Conservation (phyloP, 2,329 filamentous ascomycete species). For the Didymellaceae sp. region DNA sequence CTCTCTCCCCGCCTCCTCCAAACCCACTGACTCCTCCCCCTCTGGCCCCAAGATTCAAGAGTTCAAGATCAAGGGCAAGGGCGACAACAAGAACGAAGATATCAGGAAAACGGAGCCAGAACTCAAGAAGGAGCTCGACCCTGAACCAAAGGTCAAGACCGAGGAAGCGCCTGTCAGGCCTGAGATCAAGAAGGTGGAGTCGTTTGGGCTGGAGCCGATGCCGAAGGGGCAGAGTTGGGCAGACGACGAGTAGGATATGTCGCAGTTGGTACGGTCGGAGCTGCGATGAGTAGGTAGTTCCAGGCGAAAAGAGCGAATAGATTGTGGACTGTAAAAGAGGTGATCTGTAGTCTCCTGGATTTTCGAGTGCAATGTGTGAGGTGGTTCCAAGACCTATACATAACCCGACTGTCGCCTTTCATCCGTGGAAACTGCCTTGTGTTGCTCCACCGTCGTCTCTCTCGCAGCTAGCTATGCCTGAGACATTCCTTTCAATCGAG, state of each 20-base stretch:
- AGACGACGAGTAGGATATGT: constrained; percentile 42
- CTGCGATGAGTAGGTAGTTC: too few species aligned
- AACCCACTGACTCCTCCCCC: background rate
- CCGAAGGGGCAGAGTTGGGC: constrained; percentile 51
- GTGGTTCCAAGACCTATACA: too few species aligned
- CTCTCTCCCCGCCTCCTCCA: constrained; percentile 44
- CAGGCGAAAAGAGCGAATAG: too few species aligned
- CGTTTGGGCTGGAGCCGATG: constrained; percentile 41
- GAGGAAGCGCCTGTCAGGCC: constrained; percentile 27
- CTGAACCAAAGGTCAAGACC: constrained; percentile 10
- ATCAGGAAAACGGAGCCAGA: constrained; percentile 24
- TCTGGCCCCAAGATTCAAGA: constrained; percentile 36
- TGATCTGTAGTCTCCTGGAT: too few species aligned
- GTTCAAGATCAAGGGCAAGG: constrained; percentile 38
- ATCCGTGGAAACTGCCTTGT: too few species aligned
- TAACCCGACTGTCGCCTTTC: too few species aligned
- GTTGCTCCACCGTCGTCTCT: too few species aligned
- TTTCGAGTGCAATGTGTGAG: too few species aligned
- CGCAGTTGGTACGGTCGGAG: too few species aligned
- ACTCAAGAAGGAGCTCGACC: constrained; percentile 6
- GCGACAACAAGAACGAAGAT: constrained; percentile 17
- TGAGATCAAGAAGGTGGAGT: constrained; percentile 39
- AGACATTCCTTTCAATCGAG: too few species aligned
- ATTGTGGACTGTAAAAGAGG: too few species aligned
- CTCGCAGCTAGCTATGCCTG: too few species aligned